phyloP scores from a whole-genome alignment of 2,329 filamentous ascomycete genomes.

The Ilyonectria destructans region DNA sequence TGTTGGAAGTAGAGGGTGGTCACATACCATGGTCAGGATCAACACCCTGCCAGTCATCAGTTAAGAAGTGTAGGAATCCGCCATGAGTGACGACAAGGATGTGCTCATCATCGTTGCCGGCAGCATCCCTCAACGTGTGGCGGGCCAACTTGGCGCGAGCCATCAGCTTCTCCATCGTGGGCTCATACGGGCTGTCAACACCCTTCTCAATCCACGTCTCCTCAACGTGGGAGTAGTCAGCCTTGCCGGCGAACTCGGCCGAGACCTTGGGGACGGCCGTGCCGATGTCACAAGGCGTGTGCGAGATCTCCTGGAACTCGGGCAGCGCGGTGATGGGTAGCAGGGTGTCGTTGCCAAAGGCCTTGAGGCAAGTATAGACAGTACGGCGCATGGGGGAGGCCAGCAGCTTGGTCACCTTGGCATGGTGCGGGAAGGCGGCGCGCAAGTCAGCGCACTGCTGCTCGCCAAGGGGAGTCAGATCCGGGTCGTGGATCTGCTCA shows the following conservation, averaged over 20 bases:
- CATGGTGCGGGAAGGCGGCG: conserved; percentile 75
- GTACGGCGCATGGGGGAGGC: conserved; percentile 88
- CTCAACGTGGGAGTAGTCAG: conserved; percentile 76
- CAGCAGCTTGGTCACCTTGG: conserved; percentile 78
- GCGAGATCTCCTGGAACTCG: conserved; percentile 84
- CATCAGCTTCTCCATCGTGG: conserved; percentile 68
- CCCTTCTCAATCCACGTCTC: conserved; percentile 82
- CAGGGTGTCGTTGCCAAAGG: conserved; percentile 71
- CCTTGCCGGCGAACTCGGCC: conserved; percentile 73
- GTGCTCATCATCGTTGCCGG: conserved; percentile 70
- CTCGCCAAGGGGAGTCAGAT: conserved; percentile 83
- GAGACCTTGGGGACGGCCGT: conserved; percentile 69
- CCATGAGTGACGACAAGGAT: conserved; percentile 88
- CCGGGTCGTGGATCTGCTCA: conserved; percentile 82
- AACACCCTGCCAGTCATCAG: conserved; percentile 83
- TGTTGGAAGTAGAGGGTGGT: conserved; percentile 16
- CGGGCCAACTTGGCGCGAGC: conserved; percentile 75
- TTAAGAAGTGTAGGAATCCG: conserved; percentile 88
- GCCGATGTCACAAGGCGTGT: conserved; percentile 84
- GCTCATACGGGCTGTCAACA: conserved; percentile 61
- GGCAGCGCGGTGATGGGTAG: conserved; percentile 77
- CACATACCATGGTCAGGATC: conserved; percentile 59
- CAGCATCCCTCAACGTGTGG: conserved; percentile 68
- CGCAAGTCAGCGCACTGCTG: conserved; percentile 80
- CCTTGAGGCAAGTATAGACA: conserved; percentile 81